These are phyloP conservation scores for Pugionium cornutum DNA, from an alignment of 345 rosid genomes.

Conservation along the genomic window DNA sequence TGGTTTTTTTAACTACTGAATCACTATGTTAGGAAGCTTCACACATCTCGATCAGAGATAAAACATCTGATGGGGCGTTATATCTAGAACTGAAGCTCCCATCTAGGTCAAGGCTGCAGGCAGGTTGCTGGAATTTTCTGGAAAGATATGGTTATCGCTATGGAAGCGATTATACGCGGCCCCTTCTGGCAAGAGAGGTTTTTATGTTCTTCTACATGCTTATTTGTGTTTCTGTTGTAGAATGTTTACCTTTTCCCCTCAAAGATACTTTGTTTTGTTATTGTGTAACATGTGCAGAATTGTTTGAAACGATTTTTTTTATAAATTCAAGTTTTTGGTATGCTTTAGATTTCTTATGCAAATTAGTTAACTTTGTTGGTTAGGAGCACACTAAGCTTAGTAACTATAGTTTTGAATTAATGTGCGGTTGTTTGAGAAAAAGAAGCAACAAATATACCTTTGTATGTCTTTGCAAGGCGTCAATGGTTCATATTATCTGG, in stretches of 20 bases:
- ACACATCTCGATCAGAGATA: constrained; percentile 60
- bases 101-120: constrained; percentile 44
- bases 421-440: constrained; percentile 12
- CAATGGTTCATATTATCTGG: constrained; percentile 23
- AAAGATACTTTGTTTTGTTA: constrained; percentile 10
- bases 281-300: constrained; percentile 7
- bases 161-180: constrained; percentile 54
- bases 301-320: background rate
- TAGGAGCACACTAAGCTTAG: constrained; percentile 20
- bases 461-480: constrained; percentile 14
- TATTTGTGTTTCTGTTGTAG: constrained; percentile 11
- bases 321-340: background rate
- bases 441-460: constrained; percentile 7
- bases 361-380: constrained; percentile 18
- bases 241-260: constrained; percentile 16
- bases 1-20: constrained; percentile 28
- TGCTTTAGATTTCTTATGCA: background rate
- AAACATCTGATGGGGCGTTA: constrained; percentile 59
- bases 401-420: constrained; percentile 14
- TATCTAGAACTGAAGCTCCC: constrained; percentile 73
- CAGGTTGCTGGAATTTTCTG: constrained; percentile 72
- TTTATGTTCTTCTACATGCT: constrained; percentile 34
- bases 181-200: constrained; percentile 94
- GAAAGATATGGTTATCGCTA: constrained; percentile 90
- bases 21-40: constrained; percentile 55